Evolutionary conservation across 495 filamentous ascomycete species (phyloP).

Genomic region (Xylaria castorea): DNA sequence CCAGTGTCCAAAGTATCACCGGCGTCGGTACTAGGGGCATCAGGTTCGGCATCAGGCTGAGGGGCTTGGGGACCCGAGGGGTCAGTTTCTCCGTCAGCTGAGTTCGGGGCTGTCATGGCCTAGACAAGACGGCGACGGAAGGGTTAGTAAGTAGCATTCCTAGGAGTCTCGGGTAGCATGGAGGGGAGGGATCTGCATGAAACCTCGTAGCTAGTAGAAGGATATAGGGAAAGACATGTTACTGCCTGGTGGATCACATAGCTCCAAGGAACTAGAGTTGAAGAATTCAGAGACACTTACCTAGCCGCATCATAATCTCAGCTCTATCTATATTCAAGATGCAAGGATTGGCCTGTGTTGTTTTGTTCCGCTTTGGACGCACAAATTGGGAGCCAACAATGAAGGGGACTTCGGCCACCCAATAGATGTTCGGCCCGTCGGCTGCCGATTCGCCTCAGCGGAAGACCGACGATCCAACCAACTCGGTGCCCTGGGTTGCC

Average conservation of each 20-base stretch:
- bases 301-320: constrained; percentile 18
- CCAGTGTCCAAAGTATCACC: constrained; percentile 24
- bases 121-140: constrained; percentile 17
- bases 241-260: neutral
- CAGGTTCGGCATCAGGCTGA: constrained; percentile 18
- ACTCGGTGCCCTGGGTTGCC: neutral
- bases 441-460: constrained; percentile 1
- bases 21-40: constrained; percentile 26
- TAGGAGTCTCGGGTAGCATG: neutral
- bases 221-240: constrained; percentile 12
- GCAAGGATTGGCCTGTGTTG: neutral
- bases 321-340: constrained; percentile 4
- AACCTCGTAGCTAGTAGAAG: neutral
- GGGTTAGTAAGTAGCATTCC: constrained; percentile 25
- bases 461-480: constrained; percentile 7
- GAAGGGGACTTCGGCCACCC: neutral
- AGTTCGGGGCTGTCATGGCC: constrained; percentile 42
- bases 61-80: constrained; percentile 36
- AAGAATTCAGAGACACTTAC: constrained; percentile 18
- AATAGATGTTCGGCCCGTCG: constrained; percentile 5
- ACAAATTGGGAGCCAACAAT: constrained; percentile 1
- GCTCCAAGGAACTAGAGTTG: neutral
- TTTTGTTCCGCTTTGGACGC: neutral
- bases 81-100: constrained; percentile 40
- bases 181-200: neutral